Percentiles rank a stretch among this genome's conserved stretches.
Conservation (phyloP, 441 rosid genomes). For the Erodium trifolium region DNA sequence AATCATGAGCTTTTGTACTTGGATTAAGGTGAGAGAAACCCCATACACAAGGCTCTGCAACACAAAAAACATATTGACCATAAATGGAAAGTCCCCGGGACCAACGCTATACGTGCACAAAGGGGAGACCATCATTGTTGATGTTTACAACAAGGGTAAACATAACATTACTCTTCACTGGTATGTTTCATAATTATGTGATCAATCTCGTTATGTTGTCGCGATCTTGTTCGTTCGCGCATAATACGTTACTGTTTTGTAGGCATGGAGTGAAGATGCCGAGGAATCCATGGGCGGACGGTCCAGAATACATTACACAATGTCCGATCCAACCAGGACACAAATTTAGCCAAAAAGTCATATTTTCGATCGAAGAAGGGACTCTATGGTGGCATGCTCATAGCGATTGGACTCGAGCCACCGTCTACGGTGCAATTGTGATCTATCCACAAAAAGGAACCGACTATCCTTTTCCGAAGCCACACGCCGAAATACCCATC, state of each 20-base stretch:
- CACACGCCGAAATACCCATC: slow-evolving; percentile 1
- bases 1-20: neutral
- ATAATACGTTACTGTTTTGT: neutral
- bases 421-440: slow-evolving; percentile 14
- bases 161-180: neutral
- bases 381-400: slow-evolving; percentile 23
- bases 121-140: neutral
- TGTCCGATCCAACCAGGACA: too few species aligned
- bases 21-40: neutral
- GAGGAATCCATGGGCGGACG: slow-evolving; percentile 24
- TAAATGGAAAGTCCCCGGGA: neutral
- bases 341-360: too few species aligned
- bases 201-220: too few species aligned
- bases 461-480: slow-evolving; percentile 8
- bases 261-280: slow-evolving; percentile 22
- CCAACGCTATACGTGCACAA: neutral
- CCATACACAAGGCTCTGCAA: neutral
- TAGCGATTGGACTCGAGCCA: slow-evolving; percentile 40
- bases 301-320: too few species aligned
- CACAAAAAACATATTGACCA: neutral
- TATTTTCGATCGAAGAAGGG: too few species aligned
- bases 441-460: neutral
- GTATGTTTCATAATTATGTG: neutral
- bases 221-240: too few species aligned
- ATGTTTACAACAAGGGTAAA: neutral